These are phyloP conservation scores for Neonectria sp. DNA, from an alignment of 2,329 filamentous ascomycete genomes.

Conservation along the genomic window DNA sequence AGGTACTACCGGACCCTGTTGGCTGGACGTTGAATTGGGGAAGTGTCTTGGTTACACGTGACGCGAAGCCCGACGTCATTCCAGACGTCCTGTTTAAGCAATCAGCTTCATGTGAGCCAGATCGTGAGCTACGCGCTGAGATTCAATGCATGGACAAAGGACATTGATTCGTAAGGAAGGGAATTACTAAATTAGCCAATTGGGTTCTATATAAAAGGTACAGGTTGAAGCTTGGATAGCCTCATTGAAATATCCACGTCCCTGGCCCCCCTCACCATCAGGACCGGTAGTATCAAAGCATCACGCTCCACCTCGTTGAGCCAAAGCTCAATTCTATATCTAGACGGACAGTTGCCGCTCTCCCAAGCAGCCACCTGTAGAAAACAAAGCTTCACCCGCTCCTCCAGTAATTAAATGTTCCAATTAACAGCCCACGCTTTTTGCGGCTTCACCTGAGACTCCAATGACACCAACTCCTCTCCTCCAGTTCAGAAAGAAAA, in stretches of 20 bases:
- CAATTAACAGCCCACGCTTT: not conserved
- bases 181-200: not conserved
- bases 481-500: not conserved
- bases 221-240: not conserved
- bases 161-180: not conserved
- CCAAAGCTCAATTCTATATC: not conserved
- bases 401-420: not conserved
- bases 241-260: not conserved
- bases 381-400: not conserved
- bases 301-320: not conserved
- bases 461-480: conserved; percentile 6
- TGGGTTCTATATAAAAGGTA: conserved; percentile 1
- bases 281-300: not conserved
- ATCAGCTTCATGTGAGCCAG: not conserved
- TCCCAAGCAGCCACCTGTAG: not conserved
- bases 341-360: not conserved
- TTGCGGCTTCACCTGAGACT: not conserved
- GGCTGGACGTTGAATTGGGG: conserved; percentile 10
- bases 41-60: conserved; percentile 29
- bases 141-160: not conserved
- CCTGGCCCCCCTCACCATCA: not conserved
- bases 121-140: not conserved
- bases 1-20: conserved; percentile 2
- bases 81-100: not conserved
- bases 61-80: conserved; percentile 16